Percentiles rank a stretch among this genome's conserved stretches.
Conservation (phyloP, 768 basidiomycete genomes). For the Pseudohyphozyma bogoriensis region DNA sequence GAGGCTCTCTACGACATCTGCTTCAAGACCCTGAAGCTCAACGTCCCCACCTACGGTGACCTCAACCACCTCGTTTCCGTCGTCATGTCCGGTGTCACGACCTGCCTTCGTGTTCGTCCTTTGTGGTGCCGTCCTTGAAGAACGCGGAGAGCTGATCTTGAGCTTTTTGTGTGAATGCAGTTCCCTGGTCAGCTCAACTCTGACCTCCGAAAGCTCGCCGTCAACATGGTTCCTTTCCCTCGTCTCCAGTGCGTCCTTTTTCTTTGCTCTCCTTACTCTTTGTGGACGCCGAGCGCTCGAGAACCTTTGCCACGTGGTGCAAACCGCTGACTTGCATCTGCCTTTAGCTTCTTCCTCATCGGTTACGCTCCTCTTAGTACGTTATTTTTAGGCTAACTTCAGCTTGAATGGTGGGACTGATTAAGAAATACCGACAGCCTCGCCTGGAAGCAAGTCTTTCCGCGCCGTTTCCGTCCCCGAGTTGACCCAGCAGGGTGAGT, state of each 20-base stretch:
- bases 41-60: constrained; percentile 91
- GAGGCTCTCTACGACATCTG: constrained; percentile 50
- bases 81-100: constrained; percentile 98
- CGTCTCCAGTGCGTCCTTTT: constrained; percentile 95
- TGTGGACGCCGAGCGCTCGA: no score
- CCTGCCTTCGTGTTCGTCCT: constrained; percentile 65
- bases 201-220: constrained; percentile 92
- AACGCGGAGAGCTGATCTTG: no score
- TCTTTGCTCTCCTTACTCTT: constrained; percentile 35
- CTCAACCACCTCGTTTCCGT: constrained; percentile 96
- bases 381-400: constrained; percentile 33
- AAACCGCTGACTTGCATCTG: constrained; percentile 57
- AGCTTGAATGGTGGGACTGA: no score
- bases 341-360: constrained; percentile 86
- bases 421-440: constrained; percentile 45
- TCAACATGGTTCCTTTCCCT: constrained; percentile 82
- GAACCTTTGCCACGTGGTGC: no score
- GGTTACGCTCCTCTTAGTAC: constrained; percentile 94
- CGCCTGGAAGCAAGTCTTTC: constrained; percentile 55
- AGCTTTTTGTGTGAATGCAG: no score
- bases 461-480: constrained; percentile 56
- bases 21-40: constrained; percentile 67
- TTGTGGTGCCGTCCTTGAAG: not conserved
- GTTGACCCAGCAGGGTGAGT: constrained; percentile 50
- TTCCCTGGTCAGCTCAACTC: constrained; percentile 99